Evolutionary conservation across 1,139 yeast genomes (phyloP), one percentile per base, ranked within the genome.

Genomic region (Candida gigantensis): DNA sequence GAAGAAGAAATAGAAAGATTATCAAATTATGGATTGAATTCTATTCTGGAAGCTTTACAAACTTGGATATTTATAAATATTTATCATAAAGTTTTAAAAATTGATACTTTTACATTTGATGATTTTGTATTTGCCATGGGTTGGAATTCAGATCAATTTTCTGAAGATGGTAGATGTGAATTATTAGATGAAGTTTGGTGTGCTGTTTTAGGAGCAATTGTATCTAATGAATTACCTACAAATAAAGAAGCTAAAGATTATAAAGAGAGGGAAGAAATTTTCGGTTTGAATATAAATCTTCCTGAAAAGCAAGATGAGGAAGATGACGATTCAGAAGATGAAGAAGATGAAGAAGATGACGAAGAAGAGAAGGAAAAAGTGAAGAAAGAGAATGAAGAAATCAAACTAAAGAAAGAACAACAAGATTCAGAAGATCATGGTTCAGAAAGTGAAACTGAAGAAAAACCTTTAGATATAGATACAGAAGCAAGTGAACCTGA

Each of bases 31-130:
- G 29, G 38, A 9, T 14, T 55, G 4, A 28, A 37, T 1, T 38
- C 55, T 5, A 48, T 64, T 2, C 67, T 60, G 42, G 75, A 74
- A 36, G 75, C 83, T 1, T 57, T 87, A 24, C 90, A 84, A 53
- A 60, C 75, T 4, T 87, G 95, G 95, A 66, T 78, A 5, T 87
- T 87, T 49, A 60, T 86, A 32, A 86, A 86, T 52, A 75, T 85
- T 36, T 87, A 81, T 53, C 79, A 79, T 47, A 72, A 72, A 21
- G 80, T 86, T 1, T 62, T 85, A 34, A 58, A 74, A 11, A 64
- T 87, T 14, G 90, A 84, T 52, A 77, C 85, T 0, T 83, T 86
- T 47, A 82, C 94, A 0, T 84, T 84, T 62, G 95, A 87, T 58
- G 94, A 85, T 52, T 84, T 80, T 51, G 55, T 84, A 4, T 78